Evolutionary conservation across 2,329 filamentous ascomycete species (phyloP), one percentile per base, ranked within the genome.

Genomic region (Venturia aucupariae): DNA sequence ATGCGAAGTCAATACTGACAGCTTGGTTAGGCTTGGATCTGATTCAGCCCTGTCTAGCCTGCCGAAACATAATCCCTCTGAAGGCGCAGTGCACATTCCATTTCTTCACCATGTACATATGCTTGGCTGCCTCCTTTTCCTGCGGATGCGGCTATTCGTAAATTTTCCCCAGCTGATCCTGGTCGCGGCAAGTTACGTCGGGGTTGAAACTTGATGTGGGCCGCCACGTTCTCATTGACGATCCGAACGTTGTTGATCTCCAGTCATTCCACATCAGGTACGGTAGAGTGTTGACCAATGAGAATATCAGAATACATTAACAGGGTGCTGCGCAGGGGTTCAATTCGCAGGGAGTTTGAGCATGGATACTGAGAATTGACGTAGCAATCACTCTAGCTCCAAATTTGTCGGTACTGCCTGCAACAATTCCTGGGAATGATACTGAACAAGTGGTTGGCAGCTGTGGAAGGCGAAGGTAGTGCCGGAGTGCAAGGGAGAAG

Each of bases 1-100:
- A n/a, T n/a, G 48, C 24, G 11, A 30, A 30, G 1, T 13, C 22
- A 30, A 11, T 30, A 17, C 51, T 55, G 17, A 35, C 17, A 8
- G 27, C 30, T 35, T 22, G 51, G 17, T 60, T 75, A 76, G 70
- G 75, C 71, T 17, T 70, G 76, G 61, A 65, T 76, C 70, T 77
- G 75, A 72, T 68, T 67, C 41, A 70, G 73, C 55, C 48, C 65
- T 35, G 24, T 46, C 17, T 64, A 57, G 54, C 55, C 15, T 57
- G 4, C 4, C 6, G 13, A n/a, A 17, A 57, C 5, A n/a, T 57
- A 4, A 1, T 35, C 4, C 30, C 4, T 17, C n/a, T 7, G 7
- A 6, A 8, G 30, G 15, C 19, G 44, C 44, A 30, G 11, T 35
- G n/a, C 44, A 1, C 22, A 15, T 15, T 55, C 17, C 35, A 7